Evolutionary conservation across 768 basidiomycete species (phyloP).

Genomic region (Suillus decipiens): DNA sequence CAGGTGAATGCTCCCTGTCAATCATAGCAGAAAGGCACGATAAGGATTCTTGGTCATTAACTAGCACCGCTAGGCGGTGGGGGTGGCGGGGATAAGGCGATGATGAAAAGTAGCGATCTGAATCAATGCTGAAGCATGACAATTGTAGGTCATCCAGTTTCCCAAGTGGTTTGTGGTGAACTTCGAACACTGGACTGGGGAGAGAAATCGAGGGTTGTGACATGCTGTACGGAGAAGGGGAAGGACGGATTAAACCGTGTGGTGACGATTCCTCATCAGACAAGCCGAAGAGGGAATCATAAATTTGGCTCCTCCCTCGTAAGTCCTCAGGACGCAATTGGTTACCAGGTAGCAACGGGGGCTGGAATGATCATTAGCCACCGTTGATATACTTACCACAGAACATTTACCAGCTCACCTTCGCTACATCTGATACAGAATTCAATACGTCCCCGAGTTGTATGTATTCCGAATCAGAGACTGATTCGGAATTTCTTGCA

Average conservation of each 20-base stretch:
- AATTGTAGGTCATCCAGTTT: not conserved
- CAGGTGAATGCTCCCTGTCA: conserved; percentile 26
- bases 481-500: conserved; percentile 32
- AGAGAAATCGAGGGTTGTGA: conserved; percentile 38
- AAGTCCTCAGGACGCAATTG: not conserved
- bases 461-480: not conserved
- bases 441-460: not conserved
- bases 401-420: not conserved
- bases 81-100: conserved; percentile 24
- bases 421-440: not conserved
- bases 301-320: not conserved
- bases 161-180: conserved; percentile 1
- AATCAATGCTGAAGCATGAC: not conserved
- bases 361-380: not conserved
- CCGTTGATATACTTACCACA: not conserved
- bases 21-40: conserved; percentile 39
- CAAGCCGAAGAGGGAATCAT: conserved; percentile 14
- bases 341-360: not conserved
- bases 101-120: not conserved
- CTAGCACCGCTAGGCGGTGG: conserved; percentile 39
- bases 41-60: conserved; percentile 40
- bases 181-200: conserved; percentile 27
- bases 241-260: conserved; percentile 14
- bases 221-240: conserved; percentile 36
- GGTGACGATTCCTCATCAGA: conserved; percentile 15